Percentiles rank a stretch among this genome's conserved stretches.
Evolutionary conservation across 257 asterid species (phyloP).

Genomic region (Solanum peruvianum): DNA sequence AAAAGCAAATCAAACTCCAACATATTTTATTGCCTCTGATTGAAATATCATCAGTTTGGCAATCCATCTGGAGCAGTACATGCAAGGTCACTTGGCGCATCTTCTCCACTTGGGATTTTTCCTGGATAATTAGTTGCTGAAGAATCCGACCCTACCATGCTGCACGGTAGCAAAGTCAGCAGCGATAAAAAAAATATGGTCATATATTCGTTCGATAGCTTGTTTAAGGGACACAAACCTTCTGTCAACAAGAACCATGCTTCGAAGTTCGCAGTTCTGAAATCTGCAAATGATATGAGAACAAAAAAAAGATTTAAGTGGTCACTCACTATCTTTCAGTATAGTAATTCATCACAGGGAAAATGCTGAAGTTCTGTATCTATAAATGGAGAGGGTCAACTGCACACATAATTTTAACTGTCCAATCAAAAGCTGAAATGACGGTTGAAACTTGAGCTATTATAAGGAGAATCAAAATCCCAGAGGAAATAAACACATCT

Average conservation of each 20-base stretch:
- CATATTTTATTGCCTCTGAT: neutral
- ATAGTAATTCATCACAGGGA: neutral
- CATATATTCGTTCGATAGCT: neutral
- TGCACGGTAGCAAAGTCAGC: slow-evolving; percentile 13
- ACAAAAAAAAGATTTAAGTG: neutral
- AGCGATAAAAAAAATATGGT: neutral
- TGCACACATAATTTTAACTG: neutral
- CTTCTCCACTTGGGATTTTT: slow-evolving; percentile 50
- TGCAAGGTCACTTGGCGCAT: slow-evolving; percentile 45
- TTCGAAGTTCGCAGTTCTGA: slow-evolving; percentile 82
- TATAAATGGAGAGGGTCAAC: neutral
- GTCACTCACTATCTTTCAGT: neutral
- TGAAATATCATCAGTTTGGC: neutral
- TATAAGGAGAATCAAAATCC: neutral
- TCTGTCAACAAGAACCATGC: slow-evolving; percentile 63
- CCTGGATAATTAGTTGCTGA: slow-evolving; percentile 57
- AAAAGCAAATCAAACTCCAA: neutral
- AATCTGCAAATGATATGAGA: slow-evolving; percentile 38
- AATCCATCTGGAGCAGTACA: neutral
- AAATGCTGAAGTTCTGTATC: neutral
- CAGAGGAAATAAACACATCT: neutral
- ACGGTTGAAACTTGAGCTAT: neutral
- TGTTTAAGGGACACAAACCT: slow-evolving; percentile 27
- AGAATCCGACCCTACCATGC: slow-evolving; percentile 46
- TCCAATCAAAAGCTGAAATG: neutral